Percentiles rank a stretch among this genome's conserved stretches.
Evolutionary conservation across 2,329 filamentous ascomycete genomes (phyloP).

Genomic region (Thielaviopsis musarum): DNA sequence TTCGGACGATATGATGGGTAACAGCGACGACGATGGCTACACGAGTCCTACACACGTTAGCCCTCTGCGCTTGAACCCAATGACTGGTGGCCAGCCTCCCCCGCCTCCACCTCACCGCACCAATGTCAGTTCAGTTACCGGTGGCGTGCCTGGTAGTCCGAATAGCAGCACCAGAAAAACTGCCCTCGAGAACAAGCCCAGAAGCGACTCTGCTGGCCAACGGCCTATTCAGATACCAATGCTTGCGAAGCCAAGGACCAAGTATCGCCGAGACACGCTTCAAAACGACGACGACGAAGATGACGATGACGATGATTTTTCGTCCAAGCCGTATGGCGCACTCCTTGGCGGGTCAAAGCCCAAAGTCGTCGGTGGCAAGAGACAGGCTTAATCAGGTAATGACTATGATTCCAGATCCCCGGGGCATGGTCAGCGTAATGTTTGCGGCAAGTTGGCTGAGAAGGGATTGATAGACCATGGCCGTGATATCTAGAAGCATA

Average conservation of each 20-base stretch:
- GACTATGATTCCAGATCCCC: constrained; percentile 28
- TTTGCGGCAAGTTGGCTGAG: constrained; percentile 58
- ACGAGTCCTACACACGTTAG: constrained; percentile 6
- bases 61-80: neutral
- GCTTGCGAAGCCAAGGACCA: neutral
- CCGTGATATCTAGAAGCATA: neutral
- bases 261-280: neutral
- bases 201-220: constrained; percentile 10
- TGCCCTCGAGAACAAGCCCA: constrained; percentile 25
- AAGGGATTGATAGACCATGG: constrained; percentile 34
- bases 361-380: constrained; percentile 29
- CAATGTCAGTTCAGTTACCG: constrained; percentile 31
- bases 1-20: constrained; percentile 17
- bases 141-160: constrained; percentile 16
- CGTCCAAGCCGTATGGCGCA: constrained; percentile 41
- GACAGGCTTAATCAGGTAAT: constrained; percentile 43
- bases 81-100: constrained; percentile 18
- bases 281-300: constrained; percentile 28
- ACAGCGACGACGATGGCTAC: constrained; percentile 22
- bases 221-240: constrained; percentile 15
- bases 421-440: constrained; percentile 35
- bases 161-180: constrained; percentile 27
- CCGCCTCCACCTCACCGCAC: constrained; percentile 17
- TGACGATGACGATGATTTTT: constrained; percentile 32
- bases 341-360: constrained; percentile 37